Evolutionary conservation across 2,329 filamentous ascomycete species (phyloP), one percentile per base, ranked within the genome.

Genomic region (Trichoderma sp.): DNA sequence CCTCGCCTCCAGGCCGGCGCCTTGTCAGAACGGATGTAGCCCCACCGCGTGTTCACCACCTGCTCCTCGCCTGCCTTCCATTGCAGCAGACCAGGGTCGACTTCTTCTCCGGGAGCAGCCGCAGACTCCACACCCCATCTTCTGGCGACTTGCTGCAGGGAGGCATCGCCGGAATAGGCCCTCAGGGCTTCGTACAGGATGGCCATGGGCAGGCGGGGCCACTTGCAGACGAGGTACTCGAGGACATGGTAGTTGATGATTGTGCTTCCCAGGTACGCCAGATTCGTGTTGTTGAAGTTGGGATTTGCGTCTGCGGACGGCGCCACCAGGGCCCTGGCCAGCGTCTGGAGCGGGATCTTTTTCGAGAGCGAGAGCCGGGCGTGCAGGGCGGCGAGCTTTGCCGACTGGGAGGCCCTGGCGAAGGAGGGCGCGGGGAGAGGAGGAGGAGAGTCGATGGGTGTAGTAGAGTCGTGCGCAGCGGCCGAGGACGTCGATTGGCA

Each of bases 121-220:
- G 92, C 94, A 52, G 84, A 81, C 78, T 98, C 94, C 17, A 98
- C 89, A 80, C 95, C 95, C 95, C 95, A 99, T 81, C 95, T 91
- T 70, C 86, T 83, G 17, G 92, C 88, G 71, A 98, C 86, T 22
- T 89, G 84, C 61, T 89, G 83, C 56, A 98, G 84, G 1, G 94
- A 89, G 72, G 89, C 87, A 6, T 88, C 86, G 5, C 95, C 95
- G 56, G 90, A 86, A 77, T 93, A 98, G 56, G 92, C 93, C 74
- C 91, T 90, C 83, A 97, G 90, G 35, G 93, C 91, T 64, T 93
- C 89, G 80, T 93, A 96, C 63, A 97, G 82, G 67, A 99, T 90
- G n/a, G 86, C 81, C 86, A 95, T 91, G 64, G 95, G 95, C 65
- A 99, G 86, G 59, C 95, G 93, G 15, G 95, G 95, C 80, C 94